Evolutionary conservation across 768 basidiomycete species (phyloP), one percentile per base, ranked within the genome.

Genomic region (Candolleomyces aberdarensis): DNA sequence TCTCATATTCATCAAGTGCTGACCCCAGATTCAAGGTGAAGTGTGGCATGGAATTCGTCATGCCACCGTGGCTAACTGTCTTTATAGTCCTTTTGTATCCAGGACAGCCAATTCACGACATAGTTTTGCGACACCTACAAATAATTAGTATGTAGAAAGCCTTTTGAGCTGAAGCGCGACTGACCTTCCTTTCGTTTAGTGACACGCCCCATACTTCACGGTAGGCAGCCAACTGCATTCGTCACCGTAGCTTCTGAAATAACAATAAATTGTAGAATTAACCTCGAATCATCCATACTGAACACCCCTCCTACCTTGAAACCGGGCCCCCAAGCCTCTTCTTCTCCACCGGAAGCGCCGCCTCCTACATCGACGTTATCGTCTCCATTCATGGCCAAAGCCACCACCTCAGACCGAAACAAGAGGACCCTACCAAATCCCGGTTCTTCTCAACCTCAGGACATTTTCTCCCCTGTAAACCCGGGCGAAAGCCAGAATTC

Each of bases 21-120:
- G 57, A 83, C 81, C 3, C 81, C 81, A 46, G 79, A 80, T 63
- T 79, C 80, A 46, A 83, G 80, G 81, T 78, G 32, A 63, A 67
- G 32, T 5, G 19, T 56, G 29, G 43, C 31, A 40, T 44, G 49
- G 58, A 14, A 29, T 50, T 51, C 31, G 29, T 3, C 14, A 13
- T 49, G 11, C 49, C 55, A 52, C 44, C 11, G 40, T 51, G 47
- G 31, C 51, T 52, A 36, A 52, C 40, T 57, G 50, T 51, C 67
- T 70, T 47, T 22, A 11, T n/a, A 61, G 60, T 31, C 68, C 72
- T 26, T 71, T 70, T 62, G 65, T 67, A 31, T 62, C 67, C 8
- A 66, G 60, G 41, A 47, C 3, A 17, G 57, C 68, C 20, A 56
- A 60, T 22, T 57, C 62, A 52, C 64, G 59, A 47, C 41, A 65